phyloP scores from a whole-genome alignment of 2,329 filamentous ascomycete species.

The Trematosphaeria pertusa region DNA sequence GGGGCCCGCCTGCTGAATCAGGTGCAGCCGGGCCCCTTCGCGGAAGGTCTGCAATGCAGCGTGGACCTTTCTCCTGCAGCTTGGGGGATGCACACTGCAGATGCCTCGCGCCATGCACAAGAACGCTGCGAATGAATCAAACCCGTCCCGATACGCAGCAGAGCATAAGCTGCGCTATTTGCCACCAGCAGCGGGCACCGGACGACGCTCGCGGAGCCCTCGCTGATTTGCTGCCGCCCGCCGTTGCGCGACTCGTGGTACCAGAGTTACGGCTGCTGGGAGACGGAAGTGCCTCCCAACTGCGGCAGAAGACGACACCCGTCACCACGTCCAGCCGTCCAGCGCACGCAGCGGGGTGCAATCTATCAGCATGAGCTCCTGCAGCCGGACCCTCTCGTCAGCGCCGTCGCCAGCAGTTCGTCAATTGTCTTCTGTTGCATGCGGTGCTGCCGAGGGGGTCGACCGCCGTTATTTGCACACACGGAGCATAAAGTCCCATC shows the following conservation, averaged over 20 bases:
- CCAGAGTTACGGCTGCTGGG: conserved; percentile 23
- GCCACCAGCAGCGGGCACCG: conserved; percentile 28
- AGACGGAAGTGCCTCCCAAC: conserved; percentile 10
- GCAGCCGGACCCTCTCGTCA: too few relatives aligned
- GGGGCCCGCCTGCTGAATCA: conserved; percentile 10
- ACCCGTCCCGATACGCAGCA: conserved; percentile 27
- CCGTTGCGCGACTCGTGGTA: conserved; percentile 33
- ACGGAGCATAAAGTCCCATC: conserved; percentile 15
- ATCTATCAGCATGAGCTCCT: conserved; percentile 5
- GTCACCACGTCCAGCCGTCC: background rate
- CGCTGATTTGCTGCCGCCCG: conserved; percentile 18
- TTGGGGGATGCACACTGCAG: conserved; percentile 36
- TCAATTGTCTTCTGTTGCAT: too few relatives aligned
- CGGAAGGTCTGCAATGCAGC: conserved; percentile 29
- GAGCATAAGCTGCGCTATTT: conserved; percentile 28
- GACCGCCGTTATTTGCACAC: conserved; percentile 13
- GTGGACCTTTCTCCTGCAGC: conserved; percentile 14
- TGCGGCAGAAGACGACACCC: conserved; percentile 1
- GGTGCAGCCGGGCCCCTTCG: conserved; percentile 22
- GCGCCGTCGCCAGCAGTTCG: too few relatives aligned
- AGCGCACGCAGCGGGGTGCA: conserved; percentile 18
- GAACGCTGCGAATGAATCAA: conserved; percentile 30
- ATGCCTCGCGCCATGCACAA: conserved; percentile 35
- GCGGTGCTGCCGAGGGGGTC: conserved; percentile 1
- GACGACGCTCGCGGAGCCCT: conserved; percentile 15